Base-by-base conservation (phyloP, 2,329 filamentous ascomycete genomes). In the Raffaelea ambrosiae region DNA sequence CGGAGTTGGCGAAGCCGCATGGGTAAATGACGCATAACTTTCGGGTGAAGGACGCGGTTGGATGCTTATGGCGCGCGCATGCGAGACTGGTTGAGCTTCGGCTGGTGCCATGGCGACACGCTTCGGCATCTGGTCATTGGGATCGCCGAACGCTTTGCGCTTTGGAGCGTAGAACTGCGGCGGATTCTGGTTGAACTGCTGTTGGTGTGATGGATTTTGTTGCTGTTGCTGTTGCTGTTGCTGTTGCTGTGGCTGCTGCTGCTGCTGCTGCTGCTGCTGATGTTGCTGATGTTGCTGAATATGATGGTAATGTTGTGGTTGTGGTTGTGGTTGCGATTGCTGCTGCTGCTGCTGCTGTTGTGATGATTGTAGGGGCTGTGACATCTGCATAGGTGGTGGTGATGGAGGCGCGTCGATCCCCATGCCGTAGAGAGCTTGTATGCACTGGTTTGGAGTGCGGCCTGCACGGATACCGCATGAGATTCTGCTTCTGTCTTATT, bases 401-500 rank as follows among this genome's bases (percentile, higher is more conserved):
- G 22, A 40, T 18, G 40, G 39, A 22, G 39, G 44, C 33, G 43
- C 20, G 10, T 48, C 36, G 20, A 56, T 52, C 10, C 53, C 55
- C 61, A 66, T 61, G 48, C 40, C 42, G 43, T 57, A 56, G n/a
- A 58, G 58, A 9, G 62, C 61, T 41, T 57, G 56, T 21, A 57
- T 53, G 49, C 63, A 66, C 49, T 66, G 61, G 29, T 59, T 59
- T 56, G 65, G 56, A 44, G 59, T 66, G 31, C 63, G 62, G 19
- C 63, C 64, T 66, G 47, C 33, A n/a, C 18, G 52, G 55, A 29
- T 29, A 13, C 26, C 13, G 26, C 26, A 29, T 29, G 13, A 29
- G 26, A 7, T 29, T 7, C 7, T 29, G 26, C 26, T 13, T 29
- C 7, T 29, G 7, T 13, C 26, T 29, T 7, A 7, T 29, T 29